Evolutionary conservation across 1,284 basidiomycete genomes (phyloP).

Genomic region (Ustilago lituana): DNA sequence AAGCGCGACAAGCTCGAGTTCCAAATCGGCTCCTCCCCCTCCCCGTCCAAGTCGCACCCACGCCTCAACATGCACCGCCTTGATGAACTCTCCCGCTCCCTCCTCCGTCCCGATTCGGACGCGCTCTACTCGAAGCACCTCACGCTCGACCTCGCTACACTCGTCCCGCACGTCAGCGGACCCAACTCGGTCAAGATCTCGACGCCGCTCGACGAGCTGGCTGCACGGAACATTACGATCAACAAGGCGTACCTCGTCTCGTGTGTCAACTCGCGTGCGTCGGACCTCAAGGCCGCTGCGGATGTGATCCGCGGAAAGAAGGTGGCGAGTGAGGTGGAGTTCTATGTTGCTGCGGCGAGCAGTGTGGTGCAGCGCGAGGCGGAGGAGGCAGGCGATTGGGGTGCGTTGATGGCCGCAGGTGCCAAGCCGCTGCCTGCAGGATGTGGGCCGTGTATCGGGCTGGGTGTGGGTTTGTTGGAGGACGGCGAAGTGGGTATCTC

Average conservation of each 20-base stretch:
- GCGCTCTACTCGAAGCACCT: constrained; percentile 90
- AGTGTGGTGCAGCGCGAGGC: constrained; percentile 90
- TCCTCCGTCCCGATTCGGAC: constrained; percentile 78
- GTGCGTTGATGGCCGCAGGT: constrained; percentile 82
- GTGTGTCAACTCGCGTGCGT: constrained; percentile 96
- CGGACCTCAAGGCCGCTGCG: constrained; percentile 91
- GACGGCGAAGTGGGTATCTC: constrained; percentile 96
- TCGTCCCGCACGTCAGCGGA: constrained; percentile 94
- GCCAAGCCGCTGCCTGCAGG: constrained; percentile 93
- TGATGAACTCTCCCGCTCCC: constrained; percentile 72
- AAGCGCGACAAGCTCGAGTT: constrained; percentile 85
- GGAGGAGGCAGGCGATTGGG: constrained; percentile 88
- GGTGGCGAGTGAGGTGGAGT: constrained; percentile 87
- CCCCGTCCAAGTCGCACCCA: constrained; percentile 76
- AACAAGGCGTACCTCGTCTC: constrained; percentile 98
- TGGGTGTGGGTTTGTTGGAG: constrained; percentile 89
- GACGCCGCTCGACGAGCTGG: constrained; percentile 84
- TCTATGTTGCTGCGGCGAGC: constrained; percentile 95
- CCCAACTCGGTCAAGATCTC: constrained; percentile 98
- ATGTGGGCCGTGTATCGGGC: constrained; percentile 96
- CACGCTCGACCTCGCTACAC: constrained; percentile 88
- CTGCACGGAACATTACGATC: constrained; percentile 80
- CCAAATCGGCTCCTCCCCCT: constrained; percentile 70
- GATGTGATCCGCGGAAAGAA: constrained; percentile 84
- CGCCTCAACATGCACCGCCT: constrained; percentile 83